These are phyloP conservation scores for Ceratocystis diversiconidia DNA, from an alignment of 2,329 filamentous ascomycete species.

Conservation along the genomic window DNA sequence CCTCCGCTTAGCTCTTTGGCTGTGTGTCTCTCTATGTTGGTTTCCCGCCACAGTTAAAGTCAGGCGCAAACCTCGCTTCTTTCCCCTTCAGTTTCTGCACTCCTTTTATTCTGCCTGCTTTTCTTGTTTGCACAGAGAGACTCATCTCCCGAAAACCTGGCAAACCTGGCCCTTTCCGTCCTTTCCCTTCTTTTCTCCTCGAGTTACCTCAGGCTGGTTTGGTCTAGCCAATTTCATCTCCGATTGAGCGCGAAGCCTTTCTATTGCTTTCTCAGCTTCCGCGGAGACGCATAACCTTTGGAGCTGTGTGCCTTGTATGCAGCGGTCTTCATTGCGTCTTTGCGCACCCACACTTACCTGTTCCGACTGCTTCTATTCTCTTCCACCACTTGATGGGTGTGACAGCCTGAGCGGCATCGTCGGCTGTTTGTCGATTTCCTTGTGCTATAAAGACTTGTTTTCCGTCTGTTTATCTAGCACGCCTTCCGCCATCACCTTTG, in stretches of 20 bases:
- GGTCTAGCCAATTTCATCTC: background rate
- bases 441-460: background rate
- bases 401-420: background rate
- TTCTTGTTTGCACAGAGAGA: constrained; percentile 18
- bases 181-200: background rate
- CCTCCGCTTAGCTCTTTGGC: background rate
- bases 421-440: background rate
- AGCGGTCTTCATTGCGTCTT: background rate
- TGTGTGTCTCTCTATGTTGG: background rate
- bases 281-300: no score
- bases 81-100: background rate
- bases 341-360: background rate
- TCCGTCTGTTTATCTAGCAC: background rate
- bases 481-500: background rate
- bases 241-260: no score
- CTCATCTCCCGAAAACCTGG: background rate
- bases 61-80: background rate
- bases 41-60: background rate
- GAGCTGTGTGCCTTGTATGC: background rate
- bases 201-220: background rate
- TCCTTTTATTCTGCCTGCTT: constrained; percentile 21
- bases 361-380: background rate
- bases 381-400: background rate
- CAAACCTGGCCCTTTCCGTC: background rate
- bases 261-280: no score